Base-by-base conservation (phyloP, 768 basidiomycete genomes). In the Gelatoporia subvermispora region DNA sequence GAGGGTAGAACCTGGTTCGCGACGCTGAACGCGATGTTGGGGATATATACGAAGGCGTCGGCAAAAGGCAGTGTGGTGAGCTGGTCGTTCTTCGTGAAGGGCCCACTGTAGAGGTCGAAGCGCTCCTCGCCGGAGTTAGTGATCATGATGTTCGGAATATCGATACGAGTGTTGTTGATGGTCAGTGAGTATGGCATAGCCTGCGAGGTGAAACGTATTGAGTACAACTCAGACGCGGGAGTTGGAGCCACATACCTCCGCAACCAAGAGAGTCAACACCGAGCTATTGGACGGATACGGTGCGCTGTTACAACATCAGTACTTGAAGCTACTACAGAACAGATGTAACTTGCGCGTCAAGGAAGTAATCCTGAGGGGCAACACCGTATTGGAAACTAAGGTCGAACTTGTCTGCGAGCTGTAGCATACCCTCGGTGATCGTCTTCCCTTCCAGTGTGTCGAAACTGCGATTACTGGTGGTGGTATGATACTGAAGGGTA, bases 41-140 rank as follows among this genome's bases (percentile, higher is more conserved):
- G 66, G 48, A 90, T 74, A 64, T 73, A 89, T 18, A 77, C 51
- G 71, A 88, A 87, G 8, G 69, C 50, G 58, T 90, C 80, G 0
- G 68, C 63, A 60, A 86, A 93, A 0, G 90, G 87, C 5, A 78
- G 81, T 1, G 78, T 77, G 0, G 86, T 86, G 39, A 91, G 74
- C 56, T 89, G 83, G 63, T 93, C 88, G 61, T 91, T 87, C 63
- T 81, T 81, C 24, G 84, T 85, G 68, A 93, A 92, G 2, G 79
- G 58, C 1, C 89, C 89, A 1, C 72, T 55, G 59, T 79, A 82
- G 43, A 90, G 63, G 55, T 85, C 76, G 65, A 81, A 88, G 43
- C 87, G 79, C 57, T 81, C 71, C 10, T 72, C 77, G 10, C 77
- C 84, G 2, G 84, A 76, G 65, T 85, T 82, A 45, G 72, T 67